Evolutionary conservation across 2,329 filamentous ascomycete species (phyloP).

Genomic region (Tympanopsis confertula): DNA sequence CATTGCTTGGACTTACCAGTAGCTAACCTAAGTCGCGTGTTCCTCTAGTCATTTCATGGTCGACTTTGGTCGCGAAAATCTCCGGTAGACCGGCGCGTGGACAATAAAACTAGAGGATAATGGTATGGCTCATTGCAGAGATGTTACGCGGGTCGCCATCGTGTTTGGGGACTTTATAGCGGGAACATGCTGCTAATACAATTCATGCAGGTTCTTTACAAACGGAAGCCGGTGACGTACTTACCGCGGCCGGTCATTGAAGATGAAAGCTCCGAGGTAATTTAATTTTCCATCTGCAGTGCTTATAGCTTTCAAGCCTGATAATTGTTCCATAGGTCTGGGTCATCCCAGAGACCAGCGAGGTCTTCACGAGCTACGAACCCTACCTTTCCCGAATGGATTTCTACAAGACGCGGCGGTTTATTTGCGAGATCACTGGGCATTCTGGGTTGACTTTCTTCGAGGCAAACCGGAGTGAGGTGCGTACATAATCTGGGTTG

Average conservation of each 20-base stretch:
- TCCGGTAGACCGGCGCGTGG: not conserved
- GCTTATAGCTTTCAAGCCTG: too few species aligned
- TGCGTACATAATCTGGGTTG: too few species aligned
- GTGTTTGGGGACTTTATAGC: not conserved
- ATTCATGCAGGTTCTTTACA: slow-evolving; percentile 69
- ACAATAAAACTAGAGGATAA: not conserved
- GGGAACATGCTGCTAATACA: not conserved
- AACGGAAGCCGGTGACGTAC: slow-evolving; percentile 86
- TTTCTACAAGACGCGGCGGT: slow-evolving; percentile 85
- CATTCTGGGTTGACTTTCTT: slow-evolving; percentile 87
- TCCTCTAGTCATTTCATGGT: too few species aligned
- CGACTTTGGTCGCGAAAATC: not conserved
- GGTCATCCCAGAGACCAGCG: slow-evolving; percentile 80
- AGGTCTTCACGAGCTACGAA: slow-evolving; percentile 82
- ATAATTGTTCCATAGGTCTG: slow-evolving; percentile 69
- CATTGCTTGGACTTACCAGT: too few species aligned
- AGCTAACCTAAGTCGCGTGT: too few species aligned
- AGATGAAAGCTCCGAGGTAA: slow-evolving; percentile 77
- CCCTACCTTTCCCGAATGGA: slow-evolving; percentile 77
- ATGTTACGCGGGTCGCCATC: too few species aligned
- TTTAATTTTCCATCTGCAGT: too few species aligned
- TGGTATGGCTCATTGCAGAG: too few species aligned
- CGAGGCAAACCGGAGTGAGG: slow-evolving; percentile 82
- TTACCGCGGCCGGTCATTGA: slow-evolving; percentile 60
- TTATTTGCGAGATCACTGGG: slow-evolving; percentile 92